Evolutionary conservation across 768 basidiomycete species (phyloP), one percentile per base, ranked within the genome.

Genomic region (Collybiopsis confluens): DNA sequence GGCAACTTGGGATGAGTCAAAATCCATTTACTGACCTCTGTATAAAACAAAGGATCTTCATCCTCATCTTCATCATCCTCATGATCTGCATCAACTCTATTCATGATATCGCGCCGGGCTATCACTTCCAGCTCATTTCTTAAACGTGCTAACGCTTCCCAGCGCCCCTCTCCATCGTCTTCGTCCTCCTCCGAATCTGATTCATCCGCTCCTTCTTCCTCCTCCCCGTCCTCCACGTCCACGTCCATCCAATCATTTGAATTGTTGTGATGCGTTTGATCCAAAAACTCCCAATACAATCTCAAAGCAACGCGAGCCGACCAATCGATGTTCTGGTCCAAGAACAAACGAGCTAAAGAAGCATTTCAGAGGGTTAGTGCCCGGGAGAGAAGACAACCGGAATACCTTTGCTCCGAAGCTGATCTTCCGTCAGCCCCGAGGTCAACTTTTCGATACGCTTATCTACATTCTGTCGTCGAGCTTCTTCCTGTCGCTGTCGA

Each of bases 111-210:
- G 13, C 30, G 30, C 6, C 30, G 30, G 13, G 30, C 30, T 6
- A 2, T 33, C 18, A 1, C 56, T 41, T 40, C 45, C 55, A 8
- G 21, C 45, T 15, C 54, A 35, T n/a, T 40, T 9, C 15, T 62
- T 52, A 26, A 60, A 54, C 4, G 2, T 51, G 3, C 51, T 26
- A 5, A 41, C 37, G 5, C 27, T 27, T 7, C 30, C 13, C 6
- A 13, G 30, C 6, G 13, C 6, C 5, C 6, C 5, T 33, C 30
- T 6, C 30, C 30, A 28, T 4, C 11, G n/a, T n/a, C n/a, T n/a
- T n/a, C n/a, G n/a, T n/a, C n/a, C n/a, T n/a, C n/a, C n/a, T n/a
- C n/a, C n/a, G n/a, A n/a, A n/a, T n/a, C n/a, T n/a, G n/a, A n/a
- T n/a, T n/a, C n/a, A n/a, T n/a, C n/a, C n/a, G n/a, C n/a, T n/a